Percentiles rank a stretch among this genome's conserved stretches.
Evolutionary conservation across 176 grass and related monocot species (phyloP).

Genomic region (Phoenix dactylifera): DNA sequence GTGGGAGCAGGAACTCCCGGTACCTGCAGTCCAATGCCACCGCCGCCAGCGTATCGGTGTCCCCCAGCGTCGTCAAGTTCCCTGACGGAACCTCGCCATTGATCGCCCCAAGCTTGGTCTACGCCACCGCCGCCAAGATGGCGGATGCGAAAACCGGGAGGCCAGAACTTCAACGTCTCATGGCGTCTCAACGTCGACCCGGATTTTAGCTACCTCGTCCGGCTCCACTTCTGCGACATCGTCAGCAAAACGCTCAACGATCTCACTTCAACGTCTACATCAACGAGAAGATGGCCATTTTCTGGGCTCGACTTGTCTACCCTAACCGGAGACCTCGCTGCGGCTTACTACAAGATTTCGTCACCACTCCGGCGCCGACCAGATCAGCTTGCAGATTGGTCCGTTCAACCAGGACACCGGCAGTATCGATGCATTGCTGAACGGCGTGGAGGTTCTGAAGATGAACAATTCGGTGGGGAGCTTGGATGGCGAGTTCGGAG

Average conservation of each 20-base stretch:
- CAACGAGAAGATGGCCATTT: conserved; percentile 49
- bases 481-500: conserved; percentile 86
- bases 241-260: conserved; percentile 68
- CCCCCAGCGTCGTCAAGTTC: conserved; percentile 39
- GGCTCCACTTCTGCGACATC: conserved; percentile 91
- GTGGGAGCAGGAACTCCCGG: conserved; percentile 45
- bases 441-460: conserved; percentile 84
- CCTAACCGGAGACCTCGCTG: conserved; percentile 42
- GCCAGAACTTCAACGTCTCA: conserved; percentile 70
- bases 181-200: conserved; percentile 66
- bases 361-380: conserved; percentile 29
- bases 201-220: conserved; percentile 45
- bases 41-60: conserved; percentile 34
- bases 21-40: conserved; percentile 42
- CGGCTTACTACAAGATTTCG: conserved; percentile 83
- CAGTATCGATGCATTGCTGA: conserved; percentile 62
- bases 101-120: conserved; percentile 57
- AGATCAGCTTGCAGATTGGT: conserved; percentile 46
- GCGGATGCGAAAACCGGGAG: conserved; percentile 30
- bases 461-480: conserved; percentile 73
- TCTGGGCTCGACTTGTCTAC: conserved; percentile 74
- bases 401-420: conserved; percentile 64
- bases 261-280: conserved; percentile 89
- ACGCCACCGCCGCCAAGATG: conserved; percentile 64
- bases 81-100: conserved; percentile 56